Percentiles rank a stretch among this genome's conserved stretches.
phyloP scores from a whole-genome alignment of 148 eudicot genomes.

The Arctostaphylos glauca region DNA sequence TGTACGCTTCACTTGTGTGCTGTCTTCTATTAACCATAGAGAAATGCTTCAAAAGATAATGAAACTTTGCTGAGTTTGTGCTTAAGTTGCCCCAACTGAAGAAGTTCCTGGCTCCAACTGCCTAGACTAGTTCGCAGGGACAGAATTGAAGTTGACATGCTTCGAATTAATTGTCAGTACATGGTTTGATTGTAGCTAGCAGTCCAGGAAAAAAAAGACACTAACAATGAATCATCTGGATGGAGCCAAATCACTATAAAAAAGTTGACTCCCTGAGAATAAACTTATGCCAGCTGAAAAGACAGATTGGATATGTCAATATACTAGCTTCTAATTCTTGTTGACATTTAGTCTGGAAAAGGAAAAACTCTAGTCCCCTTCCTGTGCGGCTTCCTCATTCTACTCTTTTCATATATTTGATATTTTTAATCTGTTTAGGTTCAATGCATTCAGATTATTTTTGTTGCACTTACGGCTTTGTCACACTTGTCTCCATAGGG shows the following conservation, averaged over 20 bases:
- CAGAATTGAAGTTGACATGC: not conserved
- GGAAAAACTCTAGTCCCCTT: too few relatives aligned
- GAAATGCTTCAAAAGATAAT: not conserved
- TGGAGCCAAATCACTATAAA: not conserved
- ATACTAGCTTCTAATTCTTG: not conserved
- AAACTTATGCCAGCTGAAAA: not conserved
- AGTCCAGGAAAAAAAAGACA: not conserved
- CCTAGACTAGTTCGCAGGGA: not conserved
- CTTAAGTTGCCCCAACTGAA: not conserved
- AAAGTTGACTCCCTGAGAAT: not conserved
- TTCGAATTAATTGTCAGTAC: not conserved
- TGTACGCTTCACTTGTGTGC: not conserved
- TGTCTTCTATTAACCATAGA: not conserved
- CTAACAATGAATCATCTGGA: not conserved
- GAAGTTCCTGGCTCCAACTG: not conserved
- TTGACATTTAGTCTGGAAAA: too few relatives aligned
- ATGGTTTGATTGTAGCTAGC: not conserved
- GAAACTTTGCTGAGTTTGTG: not conserved
- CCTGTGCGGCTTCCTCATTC: not conserved
- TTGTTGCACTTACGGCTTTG: not conserved
- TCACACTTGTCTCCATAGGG: constrained; percentile 36
- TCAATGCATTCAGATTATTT: not conserved
- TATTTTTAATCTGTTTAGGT: not conserved
- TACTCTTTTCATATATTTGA: not conserved
- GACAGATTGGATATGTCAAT: not conserved